A percentile compares a stretch with the other conserved stretches of the same genome.
phyloP scores from a whole-genome alignment of 306 rosid species.

The Trifolium repens region DNA sequence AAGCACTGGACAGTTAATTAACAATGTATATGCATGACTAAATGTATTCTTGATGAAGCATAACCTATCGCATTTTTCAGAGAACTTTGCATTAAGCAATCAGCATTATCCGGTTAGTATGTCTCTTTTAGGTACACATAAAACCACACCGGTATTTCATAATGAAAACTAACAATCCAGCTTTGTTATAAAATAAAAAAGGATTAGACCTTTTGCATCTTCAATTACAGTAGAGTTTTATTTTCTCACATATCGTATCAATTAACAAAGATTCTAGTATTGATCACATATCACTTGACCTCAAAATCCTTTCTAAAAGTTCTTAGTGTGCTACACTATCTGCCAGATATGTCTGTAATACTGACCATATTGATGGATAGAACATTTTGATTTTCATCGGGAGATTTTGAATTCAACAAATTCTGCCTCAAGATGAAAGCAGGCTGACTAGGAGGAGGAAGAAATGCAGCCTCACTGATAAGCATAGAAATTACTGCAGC shows the following conservation, averaged over 20 bases:
- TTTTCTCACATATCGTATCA: neutral
- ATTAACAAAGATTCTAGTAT: neutral
- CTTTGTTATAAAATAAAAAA: too few relatives aligned
- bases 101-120: too few relatives aligned
- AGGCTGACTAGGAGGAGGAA: slow-evolving; percentile 32
- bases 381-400: neutral
- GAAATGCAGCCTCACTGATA: slow-evolving; percentile 9
- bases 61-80: too few relatives aligned
- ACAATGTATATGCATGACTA: too few relatives aligned
- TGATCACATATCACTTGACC: neutral
- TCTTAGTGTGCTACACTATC: slow-evolving; percentile 14
- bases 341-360: slow-evolving; percentile 23
- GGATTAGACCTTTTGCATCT: neutral
- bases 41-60: too few relatives aligned
- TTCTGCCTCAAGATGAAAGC: slow-evolving; percentile 17
- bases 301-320: neutral
- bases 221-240: neutral
- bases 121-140: too few relatives aligned
- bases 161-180: too few relatives aligned
- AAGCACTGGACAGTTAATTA: too few relatives aligned
- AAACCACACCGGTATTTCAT: too few relatives aligned
- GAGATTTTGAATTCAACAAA: neutral
- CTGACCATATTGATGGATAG: neutral
- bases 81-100: too few relatives aligned
- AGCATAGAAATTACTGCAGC: slow-evolving; percentile 27